Evolutionary conservation across 2,329 filamentous ascomycete genomes (phyloP), one percentile per base, ranked within the genome.

Genomic region (Fusarium acutatum): DNA sequence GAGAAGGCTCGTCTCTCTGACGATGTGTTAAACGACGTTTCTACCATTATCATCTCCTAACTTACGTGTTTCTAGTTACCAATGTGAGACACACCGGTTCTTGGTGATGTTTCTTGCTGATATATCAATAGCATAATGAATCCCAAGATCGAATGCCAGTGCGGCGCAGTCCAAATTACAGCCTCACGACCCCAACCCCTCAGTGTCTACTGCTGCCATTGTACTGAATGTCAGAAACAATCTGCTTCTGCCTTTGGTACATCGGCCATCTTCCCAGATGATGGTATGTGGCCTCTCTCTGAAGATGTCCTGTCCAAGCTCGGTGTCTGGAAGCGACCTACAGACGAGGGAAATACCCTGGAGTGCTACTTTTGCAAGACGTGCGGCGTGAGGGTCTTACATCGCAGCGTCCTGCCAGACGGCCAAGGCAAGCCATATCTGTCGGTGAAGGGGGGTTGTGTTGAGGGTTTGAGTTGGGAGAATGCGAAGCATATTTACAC

Each of bases 311-410:
- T 74, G 58, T 69, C 76, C 13, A 79, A 79, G 47, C 69, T 86
- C 15, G 76, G 77, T 22, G 60, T 83, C 41, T 87, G 82, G 79
- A 79, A 76, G 18, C 82, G 84, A 26, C 75, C 77, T 26, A 83
- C 83, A 10, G 82, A 86, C 30, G 71, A 77, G 13, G 84, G 83
- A 24, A 83, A 82, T 44, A 83, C 79, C 18, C 80, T 84, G 71
- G 81, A 85, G 69, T 86, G 84, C 74, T 84, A 81, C 64, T 84
- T 84, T 61, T 84, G 82, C 71, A 80, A 79, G 26, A 75, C 69
- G 6, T 87, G 85, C 74, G 86, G 86, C 15, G 82, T 82, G n/a
- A 82, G 86, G 18, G 59, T 88, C n/a, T 75, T 87, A 32, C 86
- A 88, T 69, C 83, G 84, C 49, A 78, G 81, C 44, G 76, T 82